A percentile compares a stretch with the other conserved stretches of the same genome.
Conservation (phyloP, 345 rosid genomes). For the Draba incana region DNA sequence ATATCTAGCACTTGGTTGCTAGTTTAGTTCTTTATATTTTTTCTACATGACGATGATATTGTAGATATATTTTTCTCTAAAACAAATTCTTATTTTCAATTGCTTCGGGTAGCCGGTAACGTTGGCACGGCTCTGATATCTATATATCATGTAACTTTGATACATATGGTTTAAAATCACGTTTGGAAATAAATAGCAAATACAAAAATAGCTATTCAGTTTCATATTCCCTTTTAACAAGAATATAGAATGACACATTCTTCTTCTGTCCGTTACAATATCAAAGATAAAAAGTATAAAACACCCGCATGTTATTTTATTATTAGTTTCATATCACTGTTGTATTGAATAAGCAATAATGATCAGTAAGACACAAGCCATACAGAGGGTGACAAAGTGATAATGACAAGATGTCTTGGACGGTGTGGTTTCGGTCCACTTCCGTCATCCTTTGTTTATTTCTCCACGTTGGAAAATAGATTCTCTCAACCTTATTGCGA, state of each 20-base stretch:
- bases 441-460: constrained; percentile 33
- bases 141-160: neutral
- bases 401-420: constrained; percentile 35
- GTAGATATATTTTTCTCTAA: too few relatives aligned
- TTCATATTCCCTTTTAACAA: too few relatives aligned
- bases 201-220: too few relatives aligned
- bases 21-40: too few relatives aligned
- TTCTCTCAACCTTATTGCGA: constrained; percentile 5
- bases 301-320: neutral
- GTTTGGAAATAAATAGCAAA: too few relatives aligned
- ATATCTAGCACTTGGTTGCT: too few relatives aligned
- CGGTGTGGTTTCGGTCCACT: constrained; percentile 44
- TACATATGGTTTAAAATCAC: too few relatives aligned
- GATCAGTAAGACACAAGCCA: neutral
- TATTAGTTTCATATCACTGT: too few relatives aligned
- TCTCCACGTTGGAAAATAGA: constrained; percentile 37
- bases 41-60: too few relatives aligned
- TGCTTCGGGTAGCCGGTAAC: too few relatives aligned
- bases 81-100: too few relatives aligned
- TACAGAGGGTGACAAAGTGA: constrained; percentile 26
- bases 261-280: neutral
- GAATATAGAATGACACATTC: neutral
- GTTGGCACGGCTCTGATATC: too few relatives aligned
- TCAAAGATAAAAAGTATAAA: neutral
- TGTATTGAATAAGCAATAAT: constrained; percentile 21